Conservation (phyloP, 2,329 filamentous ascomycete genomes). For the Colletotrichum theobromicola region DNA sequence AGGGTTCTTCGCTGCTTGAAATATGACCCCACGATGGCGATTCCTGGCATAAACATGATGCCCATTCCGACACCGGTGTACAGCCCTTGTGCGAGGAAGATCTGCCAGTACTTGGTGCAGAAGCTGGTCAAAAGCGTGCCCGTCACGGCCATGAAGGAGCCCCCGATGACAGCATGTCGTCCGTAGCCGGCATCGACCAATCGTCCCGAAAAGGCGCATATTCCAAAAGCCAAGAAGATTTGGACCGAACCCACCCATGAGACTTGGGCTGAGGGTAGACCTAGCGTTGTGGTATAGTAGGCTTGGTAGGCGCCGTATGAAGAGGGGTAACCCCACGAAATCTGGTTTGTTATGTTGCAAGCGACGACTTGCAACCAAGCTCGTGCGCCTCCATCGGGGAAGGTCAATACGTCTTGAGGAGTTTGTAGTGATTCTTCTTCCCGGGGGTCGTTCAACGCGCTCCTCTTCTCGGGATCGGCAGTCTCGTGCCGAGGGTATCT, state of each 20-base stretch:
- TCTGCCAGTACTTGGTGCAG: constrained; percentile 48
- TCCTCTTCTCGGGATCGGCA: background rate
- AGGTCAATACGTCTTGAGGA: background rate
- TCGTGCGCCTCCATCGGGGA: background rate
- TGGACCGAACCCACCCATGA: constrained; percentile 57
- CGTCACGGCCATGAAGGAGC: constrained; percentile 46
- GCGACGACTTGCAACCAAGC: background rate
- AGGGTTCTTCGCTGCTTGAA: constrained; percentile 64
- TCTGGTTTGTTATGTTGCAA: background rate
- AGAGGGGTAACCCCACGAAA: background rate
- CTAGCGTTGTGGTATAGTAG: constrained; percentile 39
- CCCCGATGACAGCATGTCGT: constrained; percentile 33
- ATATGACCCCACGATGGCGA: constrained; percentile 63
- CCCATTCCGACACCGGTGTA: constrained; percentile 62
- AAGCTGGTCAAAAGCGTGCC: constrained; percentile 52
- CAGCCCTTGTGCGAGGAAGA: constrained; percentile 59
- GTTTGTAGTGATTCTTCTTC: background rate
- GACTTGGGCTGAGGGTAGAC: constrained; percentile 38
- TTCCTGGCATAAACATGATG: constrained; percentile 57
- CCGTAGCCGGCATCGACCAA: constrained; percentile 48
- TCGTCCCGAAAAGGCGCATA: constrained; percentile 46
- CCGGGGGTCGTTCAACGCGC: background rate
- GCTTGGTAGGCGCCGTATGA: constrained; percentile 42
- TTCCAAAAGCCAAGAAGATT: constrained; percentile 44
- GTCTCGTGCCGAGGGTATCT: background rate